A percentile compares a stretch with the other conserved stretches of the same genome.
Conservation (phyloP, 345 rosid genomes). For the Anacardium occidentale region DNA sequence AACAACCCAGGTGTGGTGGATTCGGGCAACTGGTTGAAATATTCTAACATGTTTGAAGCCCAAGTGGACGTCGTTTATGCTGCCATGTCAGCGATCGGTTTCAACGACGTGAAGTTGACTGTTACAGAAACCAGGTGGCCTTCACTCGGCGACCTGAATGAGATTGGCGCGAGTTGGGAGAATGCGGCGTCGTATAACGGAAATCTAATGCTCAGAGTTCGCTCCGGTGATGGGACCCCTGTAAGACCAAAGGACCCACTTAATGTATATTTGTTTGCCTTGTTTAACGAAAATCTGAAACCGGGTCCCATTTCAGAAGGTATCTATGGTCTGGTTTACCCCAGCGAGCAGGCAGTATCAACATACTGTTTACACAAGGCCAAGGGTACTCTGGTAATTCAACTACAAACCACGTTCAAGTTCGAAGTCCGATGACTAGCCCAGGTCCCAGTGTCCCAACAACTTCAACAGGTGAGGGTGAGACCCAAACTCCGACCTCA, state of each 20-base stretch:
- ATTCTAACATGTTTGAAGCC: slow-evolving; percentile 72
- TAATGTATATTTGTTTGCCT: slow-evolving; percentile 72
- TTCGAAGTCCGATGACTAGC: no score
- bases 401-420: slow-evolving; percentile 13
- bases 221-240: no score
- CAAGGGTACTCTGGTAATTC: slow-evolving; percentile 21
- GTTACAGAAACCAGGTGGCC: slow-evolving; percentile 98
- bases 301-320: slow-evolving; percentile 85
- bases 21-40: no score
- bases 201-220: no score
- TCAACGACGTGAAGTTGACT: slow-evolving; percentile 54
- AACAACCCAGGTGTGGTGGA: no score
- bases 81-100: slow-evolving; percentile 69
- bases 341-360: slow-evolving; percentile 64
- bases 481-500: no score
- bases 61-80: slow-evolving; percentile 90
- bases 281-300: slow-evolving; percentile 85
- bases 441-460: no score
- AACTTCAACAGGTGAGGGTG: slow-evolving; percentile 60
- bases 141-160: slow-evolving; percentile 70
- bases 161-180: slow-evolving; percentile 56
- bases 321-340: slow-evolving; percentile 91
- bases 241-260: slow-evolving; percentile 62
- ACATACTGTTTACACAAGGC: slow-evolving; percentile 47
- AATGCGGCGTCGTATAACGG: slow-evolving; percentile 91